Evolutionary conservation across 306 rosid genomes (phyloP), one percentile per base, ranked within the genome.

Genomic region (Glycyrrhiza uralensis): DNA sequence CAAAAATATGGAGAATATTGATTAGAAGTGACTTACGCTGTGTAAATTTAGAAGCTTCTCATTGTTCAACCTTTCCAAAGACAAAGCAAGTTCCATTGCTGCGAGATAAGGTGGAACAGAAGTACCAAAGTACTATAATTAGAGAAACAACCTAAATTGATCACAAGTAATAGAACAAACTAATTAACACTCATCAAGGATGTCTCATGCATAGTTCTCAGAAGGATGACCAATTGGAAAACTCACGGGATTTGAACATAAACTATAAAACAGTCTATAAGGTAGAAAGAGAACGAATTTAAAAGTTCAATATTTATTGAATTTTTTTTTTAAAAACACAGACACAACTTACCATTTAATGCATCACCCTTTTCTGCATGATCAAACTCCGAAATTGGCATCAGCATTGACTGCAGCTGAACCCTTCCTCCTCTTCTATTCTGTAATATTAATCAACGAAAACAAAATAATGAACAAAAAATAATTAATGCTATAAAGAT

Each of bases 31-130:
- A 30, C 32, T 17, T 70, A 82, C 80, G 2, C 20, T 73, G 33
- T 73, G 86, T 23, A 82, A 74, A 36, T 69, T 77, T 20, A 78
- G 77, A 73, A 82, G 80, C 64, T 82, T 82, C 58, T 82, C 74
- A 46, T 78, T 77, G 57, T 77, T 82, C 69, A 82, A 9, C 74
- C 18, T 82, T 77, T 82, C 80, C 82, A 82, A 28, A 78, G 80
- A 74, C 35, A 82, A 59, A 14, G 80, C 78, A 55, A 82, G 75
- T 80, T 78, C 85, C 82, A 82, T 82, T 77, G 77, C 82, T 82
- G 77, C 22, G 11, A 33, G 7, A 76, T 15, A 13, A 41, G 10
- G 4, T 7, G 12, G 54, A 7, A 39, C 38, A 50, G n/a, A 23
- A 39, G 13, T 18, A 19, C 12, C 67, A 33, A 20, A n/a, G n/a